phyloP scores from a whole-genome alignment of 805 yeast species.

The Maudiozyma turicensis region DNA sequence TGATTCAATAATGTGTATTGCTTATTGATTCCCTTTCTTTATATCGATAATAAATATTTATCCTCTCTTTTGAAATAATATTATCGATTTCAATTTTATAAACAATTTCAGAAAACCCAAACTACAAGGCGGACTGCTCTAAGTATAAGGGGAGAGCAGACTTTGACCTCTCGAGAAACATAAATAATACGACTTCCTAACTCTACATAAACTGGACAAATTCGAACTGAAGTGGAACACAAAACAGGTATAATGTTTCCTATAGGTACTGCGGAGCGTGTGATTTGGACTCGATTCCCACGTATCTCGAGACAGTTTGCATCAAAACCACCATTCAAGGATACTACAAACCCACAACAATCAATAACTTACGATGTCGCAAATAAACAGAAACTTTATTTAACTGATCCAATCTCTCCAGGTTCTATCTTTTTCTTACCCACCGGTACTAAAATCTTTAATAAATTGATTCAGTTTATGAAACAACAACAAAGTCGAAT shows the following conservation, averaged over 20 bases:
- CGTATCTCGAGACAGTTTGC: background rate
- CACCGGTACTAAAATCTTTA: slow-evolving; percentile 81
- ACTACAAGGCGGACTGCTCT: no score
- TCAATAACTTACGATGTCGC: slow-evolving; percentile 26
- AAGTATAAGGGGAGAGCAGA: no score
- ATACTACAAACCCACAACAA: background rate
- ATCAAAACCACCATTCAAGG: background rate
- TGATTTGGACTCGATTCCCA: background rate
- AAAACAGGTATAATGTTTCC: background rate
- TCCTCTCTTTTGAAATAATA: no score
- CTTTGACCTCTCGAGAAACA: no score
- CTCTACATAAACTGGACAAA: no score
- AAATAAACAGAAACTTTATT: slow-evolving; percentile 61
- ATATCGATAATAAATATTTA: no score
- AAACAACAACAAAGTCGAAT: slow-evolving; percentile 58
- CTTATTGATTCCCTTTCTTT: no score
- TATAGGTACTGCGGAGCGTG: background rate
- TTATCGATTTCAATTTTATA: no score
- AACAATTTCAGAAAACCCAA: no score
- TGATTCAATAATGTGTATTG: no score
- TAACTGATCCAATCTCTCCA: slow-evolving; percentile 74
- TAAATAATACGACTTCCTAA: no score
- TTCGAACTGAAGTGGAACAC: no score
- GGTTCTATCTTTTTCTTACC: slow-evolving; percentile 91
- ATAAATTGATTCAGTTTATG: slow-evolving; percentile 72